A percentile compares a stretch with the other conserved stretches of the same genome.
Evolutionary conservation across 352 stramenopile species (phyloP).

Genomic region (Hyaloperonospora brassicae): DNA sequence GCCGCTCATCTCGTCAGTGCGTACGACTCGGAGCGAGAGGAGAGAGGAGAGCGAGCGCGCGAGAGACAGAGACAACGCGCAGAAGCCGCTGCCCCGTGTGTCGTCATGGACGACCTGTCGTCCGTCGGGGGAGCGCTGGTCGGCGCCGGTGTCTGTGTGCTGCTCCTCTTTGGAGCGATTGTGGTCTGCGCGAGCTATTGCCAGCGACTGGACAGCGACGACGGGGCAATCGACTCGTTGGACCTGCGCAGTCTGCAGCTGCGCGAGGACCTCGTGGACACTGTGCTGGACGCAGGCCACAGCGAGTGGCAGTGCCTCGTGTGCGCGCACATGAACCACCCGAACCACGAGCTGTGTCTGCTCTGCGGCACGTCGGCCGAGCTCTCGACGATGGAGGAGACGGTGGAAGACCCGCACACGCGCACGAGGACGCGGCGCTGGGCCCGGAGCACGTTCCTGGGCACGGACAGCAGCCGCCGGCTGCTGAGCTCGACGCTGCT

Average conservation of each 20-base stretch:
- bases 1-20: too few species aligned
- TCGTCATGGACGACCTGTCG: constrained; percentile 24
- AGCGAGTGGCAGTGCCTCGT: constrained; percentile 73
- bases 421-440: constrained; percentile 12
- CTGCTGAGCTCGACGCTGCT: constrained; percentile 29
- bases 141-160: constrained; percentile 23
- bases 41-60: too few species aligned
- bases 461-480: constrained; percentile 23
- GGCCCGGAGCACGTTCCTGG: constrained; percentile 25
- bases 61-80: too few species aligned
- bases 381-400: constrained; percentile 38
- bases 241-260: constrained; percentile 43
- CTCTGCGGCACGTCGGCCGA: constrained; percentile 60
- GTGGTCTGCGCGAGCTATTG: constrained; percentile 37
- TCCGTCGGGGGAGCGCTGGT: constrained; percentile 26
- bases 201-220: constrained; percentile 21
- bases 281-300: constrained; percentile 45
- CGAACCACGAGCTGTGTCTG: constrained; percentile 46
- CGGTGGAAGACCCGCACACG: constrained; percentile 20
- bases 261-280: constrained; percentile 62
- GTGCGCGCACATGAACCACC: constrained; percentile 69
- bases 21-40: too few species aligned
- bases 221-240: constrained; percentile 46
- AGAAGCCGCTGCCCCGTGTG: too few species aligned
- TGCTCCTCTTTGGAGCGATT: constrained; percentile 45